Percentiles rank a stretch among this genome's conserved stretches.
Conservation (phyloP, 768 basidiomycete species). For the Lactarius trivialis region DNA sequence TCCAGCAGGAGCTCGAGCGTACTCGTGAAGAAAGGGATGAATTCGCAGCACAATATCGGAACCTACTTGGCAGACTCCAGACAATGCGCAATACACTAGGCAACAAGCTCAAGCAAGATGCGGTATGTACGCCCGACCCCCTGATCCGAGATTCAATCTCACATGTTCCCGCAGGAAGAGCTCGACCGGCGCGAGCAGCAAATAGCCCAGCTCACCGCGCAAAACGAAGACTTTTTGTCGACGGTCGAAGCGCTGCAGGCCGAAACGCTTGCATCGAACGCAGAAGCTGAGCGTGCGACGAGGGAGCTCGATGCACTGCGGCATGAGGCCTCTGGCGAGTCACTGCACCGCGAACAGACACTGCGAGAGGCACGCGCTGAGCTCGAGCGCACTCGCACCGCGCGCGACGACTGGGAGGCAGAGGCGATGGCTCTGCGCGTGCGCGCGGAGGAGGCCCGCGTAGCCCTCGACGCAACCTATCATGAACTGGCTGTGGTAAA, state of each 20-base stretch:
- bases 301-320: conserved; percentile 65
- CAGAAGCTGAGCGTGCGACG: conserved; percentile 66
- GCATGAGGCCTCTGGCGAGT: conserved; percentile 67
- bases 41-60: conserved; percentile 80
- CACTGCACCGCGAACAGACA: conserved; percentile 64
- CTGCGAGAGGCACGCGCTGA: conserved; percentile 79
- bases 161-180: conserved; percentile 69
- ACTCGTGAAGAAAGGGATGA: conserved; percentile 82
- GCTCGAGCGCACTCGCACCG: conserved; percentile 78
- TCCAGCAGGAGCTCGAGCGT: conserved; percentile 70
- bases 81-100: conserved; percentile 91
- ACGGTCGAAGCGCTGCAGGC: conserved; percentile 75
- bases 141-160: conserved; percentile 5
- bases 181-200: conserved; percentile 87
- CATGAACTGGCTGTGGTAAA: conserved; percentile 63
- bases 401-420: conserved; percentile 68
- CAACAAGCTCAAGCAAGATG: conserved; percentile 93
- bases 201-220: conserved; percentile 67
- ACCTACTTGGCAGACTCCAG: conserved; percentile 80
- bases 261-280: conserved; percentile 71
- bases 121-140: conserved; percentile 50
- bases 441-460: conserved; percentile 60
- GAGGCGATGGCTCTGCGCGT: conserved; percentile 61
- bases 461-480: conserved; percentile 47
- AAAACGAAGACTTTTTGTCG: conserved; percentile 64